These are phyloP conservation scores for Lanmaoa pseudosensibilis DNA, from an alignment of 768 basidiomycete genomes.

Conservation along the genomic window DNA sequence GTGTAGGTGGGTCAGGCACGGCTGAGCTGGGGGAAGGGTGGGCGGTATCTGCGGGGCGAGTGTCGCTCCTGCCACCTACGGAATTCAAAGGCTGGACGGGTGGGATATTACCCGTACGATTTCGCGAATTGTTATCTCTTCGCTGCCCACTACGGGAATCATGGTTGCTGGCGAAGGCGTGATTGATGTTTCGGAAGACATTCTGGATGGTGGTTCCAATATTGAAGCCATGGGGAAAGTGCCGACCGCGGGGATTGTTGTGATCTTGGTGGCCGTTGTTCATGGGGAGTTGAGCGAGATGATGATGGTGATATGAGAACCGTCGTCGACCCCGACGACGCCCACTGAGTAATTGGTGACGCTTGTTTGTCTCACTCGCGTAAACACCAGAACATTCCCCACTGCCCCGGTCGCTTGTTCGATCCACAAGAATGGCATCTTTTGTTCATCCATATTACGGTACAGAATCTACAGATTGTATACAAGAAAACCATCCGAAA, in stretches of 20 bases:
- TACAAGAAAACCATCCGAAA: neutral
- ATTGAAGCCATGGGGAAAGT: slow-evolving; percentile 21
- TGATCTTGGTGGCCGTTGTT: slow-evolving; percentile 16
- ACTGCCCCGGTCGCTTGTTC: slow-evolving; percentile 10
- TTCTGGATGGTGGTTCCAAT: slow-evolving; percentile 30
- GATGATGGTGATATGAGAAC: slow-evolving; percentile 18
- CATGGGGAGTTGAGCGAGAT: slow-evolving; percentile 12
- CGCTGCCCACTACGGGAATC: slow-evolving; percentile 1
- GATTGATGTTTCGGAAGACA: slow-evolving; percentile 34
- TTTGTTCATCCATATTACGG: neutral
- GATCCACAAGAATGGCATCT: slow-evolving; percentile 3
- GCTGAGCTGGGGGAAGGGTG: slow-evolving; percentile 1
- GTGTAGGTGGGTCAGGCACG: neutral
- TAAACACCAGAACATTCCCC: slow-evolving; percentile 36
- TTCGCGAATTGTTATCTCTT: neutral
- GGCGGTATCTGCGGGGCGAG: slow-evolving; percentile 1
- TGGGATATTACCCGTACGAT: neutral
- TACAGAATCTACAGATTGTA: neutral
- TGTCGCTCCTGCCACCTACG: neutral
- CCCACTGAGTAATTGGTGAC: slow-evolving; percentile 11
- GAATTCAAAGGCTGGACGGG: slow-evolving; percentile 5
- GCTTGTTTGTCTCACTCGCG: slow-evolving; percentile 24
- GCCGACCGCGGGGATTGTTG: slow-evolving; percentile 3
- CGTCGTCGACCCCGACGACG: neutral
- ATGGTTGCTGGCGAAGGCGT: slow-evolving; percentile 25